Evolutionary conservation across 192 early-diverging fungal genomes (phyloP).

Genomic region (Geranomyces variabilis): DNA sequence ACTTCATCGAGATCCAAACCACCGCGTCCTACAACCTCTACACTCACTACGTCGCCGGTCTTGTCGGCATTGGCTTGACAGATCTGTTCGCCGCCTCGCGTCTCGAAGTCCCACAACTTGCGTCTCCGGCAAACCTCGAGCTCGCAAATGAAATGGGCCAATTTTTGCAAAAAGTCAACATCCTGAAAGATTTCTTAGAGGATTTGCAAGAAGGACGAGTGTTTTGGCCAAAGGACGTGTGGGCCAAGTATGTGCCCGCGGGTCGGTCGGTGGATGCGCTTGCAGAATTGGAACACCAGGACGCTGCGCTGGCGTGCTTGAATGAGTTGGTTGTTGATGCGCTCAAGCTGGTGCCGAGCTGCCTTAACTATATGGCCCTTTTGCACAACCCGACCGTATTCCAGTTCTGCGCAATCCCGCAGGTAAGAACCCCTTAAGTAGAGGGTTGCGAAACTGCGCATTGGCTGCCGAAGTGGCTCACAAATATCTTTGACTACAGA

Average conservation of each 20-base stretch:
- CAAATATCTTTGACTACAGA: too few relatives aligned
- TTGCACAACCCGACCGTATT: conserved; percentile 83
- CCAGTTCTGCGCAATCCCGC: conserved; percentile 98
- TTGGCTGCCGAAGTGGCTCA: too few relatives aligned
- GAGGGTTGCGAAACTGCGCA: too few relatives aligned
- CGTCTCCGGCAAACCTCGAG: conserved; percentile 19
- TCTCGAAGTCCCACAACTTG: conserved; percentile 63
- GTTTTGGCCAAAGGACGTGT: conserved; percentile 97
- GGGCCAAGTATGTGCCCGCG: conserved; percentile 73
- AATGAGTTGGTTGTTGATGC: conserved; percentile 89
- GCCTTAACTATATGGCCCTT: conserved; percentile 80
- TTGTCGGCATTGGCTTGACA: conserved; percentile 92
- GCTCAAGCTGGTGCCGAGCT: conserved; percentile 80
- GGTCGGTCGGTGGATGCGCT: conserved; percentile 70
- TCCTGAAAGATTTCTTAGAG: conserved; percentile 92
- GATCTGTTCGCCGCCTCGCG: conserved; percentile 86
- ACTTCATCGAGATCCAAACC: conserved; percentile 59
- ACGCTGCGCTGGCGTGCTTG: conserved; percentile 75
- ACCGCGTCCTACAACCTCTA: conserved; percentile 93
- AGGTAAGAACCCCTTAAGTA: conserved; percentile 54
- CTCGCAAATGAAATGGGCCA: conserved; percentile 92
- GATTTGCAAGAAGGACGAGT: conserved; percentile 85
- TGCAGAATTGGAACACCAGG: conserved; percentile 67
- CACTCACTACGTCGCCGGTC: conserved; percentile 96
- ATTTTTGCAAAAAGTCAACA: conserved; percentile 99